phyloP scores from a whole-genome alignment of 371 early-diverging fungal species.

The Syncephalastrum monosporum region DNA sequence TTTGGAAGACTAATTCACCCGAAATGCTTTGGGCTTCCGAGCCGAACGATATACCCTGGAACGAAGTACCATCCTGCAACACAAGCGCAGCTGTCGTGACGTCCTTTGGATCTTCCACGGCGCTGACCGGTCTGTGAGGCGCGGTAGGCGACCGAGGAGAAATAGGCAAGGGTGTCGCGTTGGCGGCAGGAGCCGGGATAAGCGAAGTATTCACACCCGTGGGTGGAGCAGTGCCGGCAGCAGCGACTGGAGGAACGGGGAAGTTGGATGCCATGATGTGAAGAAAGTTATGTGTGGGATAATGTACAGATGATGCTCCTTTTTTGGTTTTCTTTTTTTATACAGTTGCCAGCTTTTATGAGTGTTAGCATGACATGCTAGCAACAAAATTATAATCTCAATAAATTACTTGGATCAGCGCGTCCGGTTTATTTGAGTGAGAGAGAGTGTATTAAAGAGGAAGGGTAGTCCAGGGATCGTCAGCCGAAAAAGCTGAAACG shows the following conservation, averaged over 20 bases:
- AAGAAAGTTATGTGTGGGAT: neutral
- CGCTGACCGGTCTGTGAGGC: constrained; percentile 58
- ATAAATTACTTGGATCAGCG: neutral
- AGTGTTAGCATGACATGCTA: constrained; percentile 1
- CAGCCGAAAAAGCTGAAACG: constrained; percentile 48
- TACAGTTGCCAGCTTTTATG: constrained; percentile 1
- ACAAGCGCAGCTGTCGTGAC: constrained; percentile 66
- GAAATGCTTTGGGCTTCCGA: constrained; percentile 82
- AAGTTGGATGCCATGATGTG: constrained; percentile 37
- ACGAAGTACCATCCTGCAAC: constrained; percentile 84
- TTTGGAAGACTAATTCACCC: constrained; percentile 98
- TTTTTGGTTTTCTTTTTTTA: constrained; percentile 9
- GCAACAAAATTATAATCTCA: constrained; percentile 1
- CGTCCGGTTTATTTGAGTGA: constrained; percentile 1
- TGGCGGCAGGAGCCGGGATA: constrained; percentile 49
- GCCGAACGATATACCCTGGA: constrained; percentile 93
- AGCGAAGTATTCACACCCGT: constrained; percentile 21
- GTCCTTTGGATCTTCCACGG: constrained; percentile 47
- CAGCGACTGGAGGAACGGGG: constrained; percentile 39
- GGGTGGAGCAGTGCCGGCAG: constrained; percentile 36
- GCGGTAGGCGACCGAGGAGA: constrained; percentile 46
- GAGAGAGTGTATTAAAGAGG: constrained; percentile 9
- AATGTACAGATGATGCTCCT: constrained; percentile 6
- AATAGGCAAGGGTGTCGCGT: constrained; percentile 35
- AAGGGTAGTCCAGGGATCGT: constrained; percentile 42